Evolutionary conservation across 805 yeast genomes (phyloP).

Genomic region (Teunomyces barrocoloradensis): DNA sequence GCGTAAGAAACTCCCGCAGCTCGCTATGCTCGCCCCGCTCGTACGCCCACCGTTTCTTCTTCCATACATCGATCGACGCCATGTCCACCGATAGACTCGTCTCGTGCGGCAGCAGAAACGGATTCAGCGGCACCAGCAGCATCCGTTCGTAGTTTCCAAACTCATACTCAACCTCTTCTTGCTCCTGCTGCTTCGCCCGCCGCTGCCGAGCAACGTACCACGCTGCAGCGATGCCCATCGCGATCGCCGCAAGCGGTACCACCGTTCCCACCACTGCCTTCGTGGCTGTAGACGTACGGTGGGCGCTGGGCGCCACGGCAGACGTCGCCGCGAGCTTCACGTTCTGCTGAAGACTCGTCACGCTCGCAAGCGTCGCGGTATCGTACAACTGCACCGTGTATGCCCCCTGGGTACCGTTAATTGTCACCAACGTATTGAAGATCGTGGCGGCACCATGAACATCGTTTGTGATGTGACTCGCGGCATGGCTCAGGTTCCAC

Average conservation of each 20-base stretch:
- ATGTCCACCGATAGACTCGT: conserved; percentile 41
- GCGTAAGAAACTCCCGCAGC: too few species aligned
- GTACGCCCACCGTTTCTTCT: conserved; percentile 46
- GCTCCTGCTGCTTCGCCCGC: conserved; percentile 11
- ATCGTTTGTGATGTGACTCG: conserved; percentile 7
- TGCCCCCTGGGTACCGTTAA: conserved; percentile 20
- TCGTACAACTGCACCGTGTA: conserved; percentile 45
- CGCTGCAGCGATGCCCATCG: conserved; percentile 11
- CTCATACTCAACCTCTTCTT: conserved; percentile 26
- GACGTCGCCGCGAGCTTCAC: conserved; percentile 14
- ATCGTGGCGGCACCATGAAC: conserved; percentile 52
- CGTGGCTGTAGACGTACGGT: conserved; percentile 15
- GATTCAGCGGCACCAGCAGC: conserved; percentile 4
- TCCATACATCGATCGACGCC: conserved; percentile 53
- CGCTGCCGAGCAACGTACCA: conserved; percentile 19
- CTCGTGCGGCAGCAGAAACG: conserved; percentile 17
- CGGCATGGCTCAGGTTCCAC: conserved; percentile 52
- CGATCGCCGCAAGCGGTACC: conserved; percentile 28
- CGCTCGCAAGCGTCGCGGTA: conserved; percentile 29
- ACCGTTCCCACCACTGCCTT: conserved; percentile 40
- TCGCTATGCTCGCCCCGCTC: background rate
- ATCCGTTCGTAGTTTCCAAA: conserved; percentile 26
- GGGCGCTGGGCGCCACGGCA: conserved; percentile 27
- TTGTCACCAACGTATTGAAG: conserved; percentile 48
- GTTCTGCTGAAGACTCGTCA: conserved; percentile 26